Evolutionary conservation across 2,329 filamentous ascomycete genomes (phyloP), one percentile per base, ranked within the genome.

Genomic region (Zymoseptoria brevis): DNA sequence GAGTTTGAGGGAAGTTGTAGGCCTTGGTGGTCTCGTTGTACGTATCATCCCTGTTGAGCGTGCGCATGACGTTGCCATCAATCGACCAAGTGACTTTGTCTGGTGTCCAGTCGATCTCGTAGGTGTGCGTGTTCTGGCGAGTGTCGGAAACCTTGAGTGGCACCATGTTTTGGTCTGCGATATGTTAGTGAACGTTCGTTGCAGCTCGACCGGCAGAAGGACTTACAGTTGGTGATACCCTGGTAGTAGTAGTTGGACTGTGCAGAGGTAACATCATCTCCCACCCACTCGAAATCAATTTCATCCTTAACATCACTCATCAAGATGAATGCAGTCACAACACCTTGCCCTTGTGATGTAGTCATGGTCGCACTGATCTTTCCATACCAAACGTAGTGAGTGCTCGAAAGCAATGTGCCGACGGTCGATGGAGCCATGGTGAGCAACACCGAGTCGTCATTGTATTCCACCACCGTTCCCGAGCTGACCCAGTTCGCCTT

Each of bases 241-340:
- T 96, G 92, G 78, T 88, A 96, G 77, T 96, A 99, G 80, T 86
- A 99, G 79, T 99, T 99, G 72, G 91, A 94, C 79, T 99, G 92
- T 19, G 88, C 89, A 63, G 81, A 83, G 53, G 79, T 71, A 62
- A 96, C 79, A 70, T 96, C 89, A 51, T 83, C 83, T 65, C 94
- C 94, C 57, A 99, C 83, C 73, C 88, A 97, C 75, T 99, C 94
- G 73, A 90, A 97, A 77, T 99, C 94, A 69, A 99, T 96, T 76
- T 99, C 94, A 71, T 99, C 94, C 81, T 96, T 96, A 71, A 95
- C 88, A 70, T 97, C 93, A 41, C 89, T 92, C 75, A 96, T 85
- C 71, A 97, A 80, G 73, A 99, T 99, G 73, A 99, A 99, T 29
- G 91, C 93, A 1, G 91, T 95, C n/a, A 99, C 88, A 21, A 99